phyloP scores from a whole-genome alignment of 1,284 basidiomycete genomes.

The Microbotryomycetes sp. region DNA sequence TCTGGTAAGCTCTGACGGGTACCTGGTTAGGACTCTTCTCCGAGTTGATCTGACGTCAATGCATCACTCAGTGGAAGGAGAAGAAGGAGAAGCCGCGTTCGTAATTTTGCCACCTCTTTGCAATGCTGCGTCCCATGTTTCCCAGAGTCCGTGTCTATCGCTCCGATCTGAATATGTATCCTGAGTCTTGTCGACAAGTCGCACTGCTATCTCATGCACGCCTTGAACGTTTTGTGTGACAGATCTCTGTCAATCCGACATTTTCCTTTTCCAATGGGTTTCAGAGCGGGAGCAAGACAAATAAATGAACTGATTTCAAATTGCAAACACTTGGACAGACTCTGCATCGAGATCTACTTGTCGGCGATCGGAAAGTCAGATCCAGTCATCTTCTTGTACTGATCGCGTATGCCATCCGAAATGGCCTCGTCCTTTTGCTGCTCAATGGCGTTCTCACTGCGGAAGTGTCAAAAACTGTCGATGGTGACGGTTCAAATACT shows the following conservation, averaged over 20 bases:
- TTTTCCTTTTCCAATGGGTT: too few relatives aligned
- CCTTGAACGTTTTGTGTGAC: not conserved
- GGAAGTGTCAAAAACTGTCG: not conserved
- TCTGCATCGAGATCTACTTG: not conserved
- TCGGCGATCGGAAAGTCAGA: not conserved
- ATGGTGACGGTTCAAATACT: not conserved
- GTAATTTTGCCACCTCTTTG: not conserved
- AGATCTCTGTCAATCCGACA: too few relatives aligned
- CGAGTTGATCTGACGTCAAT: conserved; percentile 38
- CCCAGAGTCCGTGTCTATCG: too few relatives aligned
- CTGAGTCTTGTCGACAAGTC: too few relatives aligned
- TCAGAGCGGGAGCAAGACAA: too few relatives aligned
- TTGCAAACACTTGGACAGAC: too few relatives aligned
- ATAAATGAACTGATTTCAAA: too few relatives aligned
- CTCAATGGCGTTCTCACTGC: not conserved
- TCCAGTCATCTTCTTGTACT: not conserved
- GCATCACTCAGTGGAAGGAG: conserved; percentile 51
- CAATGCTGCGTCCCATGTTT: too few relatives aligned
- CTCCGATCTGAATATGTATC: too few relatives aligned
- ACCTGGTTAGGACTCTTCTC: not conserved
- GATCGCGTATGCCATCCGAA: not conserved
- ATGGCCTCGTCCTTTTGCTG: not conserved
- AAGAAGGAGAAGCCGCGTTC: conserved; percentile 19
- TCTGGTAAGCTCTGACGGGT: conserved; percentile 2
- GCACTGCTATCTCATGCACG: not conserved